Percentiles rank a stretch among this genome's conserved stretches.
Conservation (phyloP, 129 eudicot species). For the Saussurea involucrata region DNA sequence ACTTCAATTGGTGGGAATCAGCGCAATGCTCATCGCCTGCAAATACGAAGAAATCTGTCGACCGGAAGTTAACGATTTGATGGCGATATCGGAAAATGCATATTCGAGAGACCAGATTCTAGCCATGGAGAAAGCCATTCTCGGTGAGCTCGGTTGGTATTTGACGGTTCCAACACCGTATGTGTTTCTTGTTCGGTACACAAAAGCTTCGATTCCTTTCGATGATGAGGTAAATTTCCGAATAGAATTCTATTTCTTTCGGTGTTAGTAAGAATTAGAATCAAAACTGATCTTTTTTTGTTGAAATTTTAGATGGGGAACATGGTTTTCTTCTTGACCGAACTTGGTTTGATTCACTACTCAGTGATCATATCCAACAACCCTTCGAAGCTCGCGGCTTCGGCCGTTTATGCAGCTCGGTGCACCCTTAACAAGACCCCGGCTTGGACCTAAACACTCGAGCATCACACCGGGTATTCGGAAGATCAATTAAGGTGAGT, state of each 20-base stretch:
- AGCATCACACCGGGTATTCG: conserved; percentile 69
- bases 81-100: conserved; percentile 71
- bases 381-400: conserved; percentile 81
- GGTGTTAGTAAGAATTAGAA: background rate
- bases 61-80: conserved; percentile 81
- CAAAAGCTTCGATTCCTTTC: conserved; percentile 68
- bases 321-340: conserved; percentile 78
- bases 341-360: conserved; percentile 69
- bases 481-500: conserved; percentile 60
- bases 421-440: conserved; percentile 66
- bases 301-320: conserved; percentile 60
- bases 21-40: conserved; percentile 82
- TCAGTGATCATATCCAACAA: conserved; percentile 34
- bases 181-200: conserved; percentile 72
- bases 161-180: conserved; percentile 92
- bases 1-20: conserved; percentile 80
- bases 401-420: conserved; percentile 88
- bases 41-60: conserved; percentile 98
- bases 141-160: conserved; percentile 75
- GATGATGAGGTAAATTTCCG: conserved; percentile 51
- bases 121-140: conserved; percentile 76
- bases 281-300: background rate
- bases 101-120: conserved; percentile 65
- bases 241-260: background rate
- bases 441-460: conserved; percentile 69